Evolutionary conservation across 2,329 filamentous ascomycete species (phyloP), one percentile per base, ranked within the genome.

Genomic region (Diaporthe nobilis): DNA sequence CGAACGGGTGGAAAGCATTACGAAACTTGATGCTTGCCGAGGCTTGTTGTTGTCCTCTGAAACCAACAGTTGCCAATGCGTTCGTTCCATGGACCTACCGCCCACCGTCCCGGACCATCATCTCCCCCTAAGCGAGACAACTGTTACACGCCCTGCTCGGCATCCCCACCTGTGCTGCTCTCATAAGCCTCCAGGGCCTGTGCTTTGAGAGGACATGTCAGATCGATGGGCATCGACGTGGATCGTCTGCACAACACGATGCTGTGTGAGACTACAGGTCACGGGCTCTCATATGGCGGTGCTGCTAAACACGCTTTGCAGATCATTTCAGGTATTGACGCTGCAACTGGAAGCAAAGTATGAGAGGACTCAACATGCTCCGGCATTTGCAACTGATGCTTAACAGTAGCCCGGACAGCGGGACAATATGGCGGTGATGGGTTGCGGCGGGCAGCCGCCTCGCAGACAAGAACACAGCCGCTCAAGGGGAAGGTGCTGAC

Each of bases 81-180:
- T 22, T 49, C 65, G 28, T 42, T 25, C 34, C n/a, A 42, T 55
- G 34, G 31, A 13, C 65, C 65, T 37, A 34, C 22, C 49, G 49
- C 47, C 65, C 12, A 5, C 28, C 28, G 17, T 37, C 65, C 49
- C 49, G 34, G 47, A n/a, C 47, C 65, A 55, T 70, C 49, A 70
- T 53, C 47, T 70, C 34, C 65, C 22, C 49, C 10, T 55, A 70
- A 70, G 65, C 65, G 65, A 70, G 65, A 68, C 65, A 70, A 42
- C 20, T 34, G 65, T 55, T 70, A 55, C 65, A 70, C 65, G 13
- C n/a, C 34, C 34, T 55, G 49, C 49, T 55, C 65, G 65, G 65
- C 34, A 42, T 28, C 15, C 34, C 47, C 65, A 17, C 49, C 22
- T 15, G 34, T 55, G 34, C 65, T 70, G 65, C 49, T 55, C 47